Conservation (phyloP, 2,329 filamentous ascomycete genomes). For the Anthostomella pinea region DNA sequence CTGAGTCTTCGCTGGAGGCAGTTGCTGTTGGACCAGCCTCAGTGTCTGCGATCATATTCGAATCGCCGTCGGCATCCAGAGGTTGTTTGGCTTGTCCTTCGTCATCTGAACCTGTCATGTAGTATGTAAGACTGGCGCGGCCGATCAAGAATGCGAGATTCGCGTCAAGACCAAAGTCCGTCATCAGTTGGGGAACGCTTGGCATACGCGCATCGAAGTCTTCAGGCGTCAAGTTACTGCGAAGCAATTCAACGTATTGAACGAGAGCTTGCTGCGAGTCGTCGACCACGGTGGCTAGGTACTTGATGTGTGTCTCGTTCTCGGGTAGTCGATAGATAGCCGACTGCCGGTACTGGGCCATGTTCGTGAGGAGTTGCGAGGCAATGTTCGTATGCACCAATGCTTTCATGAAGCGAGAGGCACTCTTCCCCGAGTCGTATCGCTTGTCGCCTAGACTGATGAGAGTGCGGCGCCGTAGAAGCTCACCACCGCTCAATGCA, state of each 20-base stretch:
- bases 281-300: constrained; percentile 82
- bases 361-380: constrained; percentile 79
- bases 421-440: constrained; percentile 70
- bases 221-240: constrained; percentile 70
- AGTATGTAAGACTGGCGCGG: constrained; percentile 68
- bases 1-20: constrained; percentile 16
- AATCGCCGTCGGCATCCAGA: constrained; percentile 43
- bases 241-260: constrained; percentile 87
- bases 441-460: constrained; percentile 78
- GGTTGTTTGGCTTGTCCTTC: constrained; percentile 60
- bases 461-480: constrained; percentile 76
- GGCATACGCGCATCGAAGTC: constrained; percentile 81
- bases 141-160: constrained; percentile 82
- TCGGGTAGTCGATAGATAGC: constrained; percentile 75
- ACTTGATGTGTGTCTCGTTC: constrained; percentile 78
- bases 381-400: constrained; percentile 76
- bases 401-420: constrained; percentile 75
- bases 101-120: constrained; percentile 51
- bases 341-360: constrained; percentile 86
- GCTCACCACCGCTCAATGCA: constrained; percentile 82
- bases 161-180: constrained; percentile 75
- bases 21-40: constrained; percentile 19
- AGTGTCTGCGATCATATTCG: too few relatives aligned
- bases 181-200: constrained; percentile 68
- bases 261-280: constrained; percentile 82